phyloP scores from a whole-genome alignment of 345 rosid species.

The Gossypium ekmanianum region DNA sequence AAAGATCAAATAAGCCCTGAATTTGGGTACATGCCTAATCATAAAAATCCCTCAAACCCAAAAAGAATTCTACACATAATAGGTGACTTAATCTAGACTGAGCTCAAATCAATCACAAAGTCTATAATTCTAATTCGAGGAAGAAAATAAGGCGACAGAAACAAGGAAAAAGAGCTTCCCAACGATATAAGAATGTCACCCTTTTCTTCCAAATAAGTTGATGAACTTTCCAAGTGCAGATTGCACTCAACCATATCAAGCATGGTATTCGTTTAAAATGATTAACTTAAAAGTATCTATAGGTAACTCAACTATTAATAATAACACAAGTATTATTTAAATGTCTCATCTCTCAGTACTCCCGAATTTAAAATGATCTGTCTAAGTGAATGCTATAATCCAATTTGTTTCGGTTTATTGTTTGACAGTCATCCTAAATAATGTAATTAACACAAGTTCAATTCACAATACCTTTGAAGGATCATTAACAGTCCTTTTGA shows the following conservation, averaged over 20 bases:
- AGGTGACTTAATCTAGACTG: neutral
- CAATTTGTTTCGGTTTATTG: neutral
- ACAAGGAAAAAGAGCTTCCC: neutral
- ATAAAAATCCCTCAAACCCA: constrained; percentile 5
- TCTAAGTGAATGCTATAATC: neutral
- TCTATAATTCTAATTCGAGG: neutral
- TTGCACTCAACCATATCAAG: neutral
- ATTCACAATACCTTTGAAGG: constrained; percentile 74
- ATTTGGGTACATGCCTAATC: neutral
- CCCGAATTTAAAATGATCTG: neutral
- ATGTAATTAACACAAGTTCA: neutral
- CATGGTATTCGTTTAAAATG: neutral
- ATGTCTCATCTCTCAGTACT: neutral
- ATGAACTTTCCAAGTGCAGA: neutral
- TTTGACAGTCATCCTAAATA: neutral
- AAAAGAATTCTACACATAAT: neutral
- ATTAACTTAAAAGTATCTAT: neutral
- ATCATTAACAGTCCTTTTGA: constrained; percentile 61
- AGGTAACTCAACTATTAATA: neutral
- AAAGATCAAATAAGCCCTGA: neutral
- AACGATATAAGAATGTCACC: neutral
- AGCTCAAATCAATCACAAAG: neutral
- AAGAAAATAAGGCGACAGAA: neutral
- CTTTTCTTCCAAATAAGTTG: constrained; percentile 6
- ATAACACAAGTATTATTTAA: neutral